Evolutionary conservation across 2,329 filamentous ascomycete genomes (phyloP).

Genomic region (Talaromyces amestolkiae): DNA sequence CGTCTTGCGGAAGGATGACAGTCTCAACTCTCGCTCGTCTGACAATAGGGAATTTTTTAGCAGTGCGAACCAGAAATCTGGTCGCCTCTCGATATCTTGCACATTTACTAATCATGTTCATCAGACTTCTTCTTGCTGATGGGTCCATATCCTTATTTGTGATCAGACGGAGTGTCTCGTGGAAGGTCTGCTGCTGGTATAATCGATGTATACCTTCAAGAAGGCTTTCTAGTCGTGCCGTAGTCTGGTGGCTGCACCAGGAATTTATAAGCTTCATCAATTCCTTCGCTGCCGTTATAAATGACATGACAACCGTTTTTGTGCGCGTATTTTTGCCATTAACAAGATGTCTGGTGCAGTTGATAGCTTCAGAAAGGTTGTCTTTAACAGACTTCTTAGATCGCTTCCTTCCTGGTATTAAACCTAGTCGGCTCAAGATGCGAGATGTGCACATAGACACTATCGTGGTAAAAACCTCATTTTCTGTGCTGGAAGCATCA

Average conservation of each 20-base stretch:
- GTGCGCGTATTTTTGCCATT: conserved; percentile 1
- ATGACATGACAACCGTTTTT: conserved; percentile 14
- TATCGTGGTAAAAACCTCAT: conserved; percentile 27
- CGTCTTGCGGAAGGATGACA: too few relatives aligned
- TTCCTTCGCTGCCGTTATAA: conserved; percentile 24
- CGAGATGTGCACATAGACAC: conserved; percentile 33
- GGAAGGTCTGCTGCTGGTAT: too few relatives aligned
- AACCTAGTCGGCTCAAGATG: conserved; percentile 29
- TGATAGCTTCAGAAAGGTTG: neutral
- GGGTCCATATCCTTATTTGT: too few relatives aligned
- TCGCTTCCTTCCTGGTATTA: conserved; percentile 13
- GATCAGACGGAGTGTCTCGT: too few relatives aligned
- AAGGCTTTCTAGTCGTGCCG: conserved; percentile 21
- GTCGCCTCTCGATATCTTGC: too few relatives aligned
- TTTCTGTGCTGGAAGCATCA: neutral
- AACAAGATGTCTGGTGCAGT: neutral
- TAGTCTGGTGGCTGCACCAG: conserved; percentile 28
- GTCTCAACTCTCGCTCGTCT: too few relatives aligned
- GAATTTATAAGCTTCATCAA: conserved; percentile 25
- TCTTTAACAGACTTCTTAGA: conserved; percentile 2
- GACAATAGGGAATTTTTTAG: too few relatives aligned
- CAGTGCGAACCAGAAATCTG: too few relatives aligned
- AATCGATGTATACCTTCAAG: too few relatives aligned
- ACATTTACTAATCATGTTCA: too few relatives aligned
- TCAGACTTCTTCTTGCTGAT: too few relatives aligned